These are phyloP conservation scores for Colletotrichum sp. DNA, from an alignment of 2,329 filamentous ascomycete genomes.

Conservation along the genomic window DNA sequence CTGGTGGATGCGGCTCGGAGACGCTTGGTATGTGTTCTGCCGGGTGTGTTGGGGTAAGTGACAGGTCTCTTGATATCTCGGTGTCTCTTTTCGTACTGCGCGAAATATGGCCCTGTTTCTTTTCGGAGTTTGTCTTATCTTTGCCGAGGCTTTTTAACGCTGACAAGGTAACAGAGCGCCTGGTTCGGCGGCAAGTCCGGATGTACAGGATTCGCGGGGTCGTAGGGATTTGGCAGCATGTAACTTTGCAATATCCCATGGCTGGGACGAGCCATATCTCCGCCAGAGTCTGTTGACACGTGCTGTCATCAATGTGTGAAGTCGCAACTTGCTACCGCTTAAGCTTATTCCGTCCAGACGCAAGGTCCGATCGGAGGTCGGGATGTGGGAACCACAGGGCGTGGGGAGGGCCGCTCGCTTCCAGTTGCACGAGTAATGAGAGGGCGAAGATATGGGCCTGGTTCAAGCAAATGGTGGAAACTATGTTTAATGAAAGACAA, in stretches of 20 bases:
- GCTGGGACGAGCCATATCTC: background rate
- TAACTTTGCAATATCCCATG: background rate
- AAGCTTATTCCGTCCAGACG: conserved; percentile 12
- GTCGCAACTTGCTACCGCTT: background rate
- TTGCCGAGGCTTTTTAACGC: background rate
- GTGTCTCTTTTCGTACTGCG: background rate
- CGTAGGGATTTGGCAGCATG: background rate
- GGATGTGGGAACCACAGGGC: background rate
- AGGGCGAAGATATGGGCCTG: background rate
- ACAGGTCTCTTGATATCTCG: background rate
- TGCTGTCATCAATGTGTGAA: background rate
- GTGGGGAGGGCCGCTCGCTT: background rate
- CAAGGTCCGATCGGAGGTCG: conserved; percentile 17
- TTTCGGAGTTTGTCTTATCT: background rate
- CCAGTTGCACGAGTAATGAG: conserved; percentile 12
- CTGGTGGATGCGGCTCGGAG: conserved; percentile 14
- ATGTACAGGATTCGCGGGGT: background rate
- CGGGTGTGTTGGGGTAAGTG: conserved; percentile 19
- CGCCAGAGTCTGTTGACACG: background rate
- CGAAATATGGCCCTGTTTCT: background rate
- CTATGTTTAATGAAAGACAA: background rate
- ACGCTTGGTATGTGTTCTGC: conserved; percentile 13
- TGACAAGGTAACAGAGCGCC: background rate
- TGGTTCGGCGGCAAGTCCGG: conserved; percentile 16
- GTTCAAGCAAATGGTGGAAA: conserved; percentile 2